Percentiles rank a stretch among this genome's conserved stretches.
phyloP scores from a whole-genome alignment of 139 green algal species.

The Nannochloris sp. region DNA sequence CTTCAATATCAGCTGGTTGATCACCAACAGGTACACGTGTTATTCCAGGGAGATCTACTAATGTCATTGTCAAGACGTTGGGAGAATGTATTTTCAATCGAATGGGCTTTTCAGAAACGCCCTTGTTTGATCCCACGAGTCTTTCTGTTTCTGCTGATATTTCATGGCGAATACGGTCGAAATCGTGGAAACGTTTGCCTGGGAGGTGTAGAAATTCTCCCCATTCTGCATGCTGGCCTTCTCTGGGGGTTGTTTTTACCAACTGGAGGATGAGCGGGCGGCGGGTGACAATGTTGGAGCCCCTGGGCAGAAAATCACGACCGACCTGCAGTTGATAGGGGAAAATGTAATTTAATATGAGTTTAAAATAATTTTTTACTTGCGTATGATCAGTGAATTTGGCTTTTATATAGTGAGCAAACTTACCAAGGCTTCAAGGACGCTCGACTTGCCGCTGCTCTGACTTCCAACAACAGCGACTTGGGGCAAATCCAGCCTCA shows the following conservation, averaged over 20 bases:
- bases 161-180: constrained; percentile 80
- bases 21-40: constrained; percentile 94
- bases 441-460: constrained; percentile 87
- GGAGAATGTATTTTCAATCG: constrained; percentile 88
- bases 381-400: neutral
- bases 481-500: constrained; percentile 81
- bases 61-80: constrained; percentile 94
- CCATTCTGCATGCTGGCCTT: constrained; percentile 61
- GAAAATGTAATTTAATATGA: neutral
- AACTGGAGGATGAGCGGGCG: constrained; percentile 87
- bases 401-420: neutral
- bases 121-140: constrained; percentile 78
- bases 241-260: constrained; percentile 37
- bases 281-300: constrained; percentile 86
- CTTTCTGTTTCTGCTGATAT: constrained; percentile 91
- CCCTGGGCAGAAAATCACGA: constrained; percentile 87
- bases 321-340: constrained; percentile 57
- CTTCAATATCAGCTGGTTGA: constrained; percentile 94
- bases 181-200: constrained; percentile 83
- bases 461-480: constrained; percentile 94
- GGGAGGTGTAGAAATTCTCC: constrained; percentile 93
- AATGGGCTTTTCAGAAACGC: constrained; percentile 93
- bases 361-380: neutral
- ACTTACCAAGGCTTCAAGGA: constrained; percentile 89
- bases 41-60: constrained; percentile 97